Base-by-base conservation (phyloP, 306 rosid genomes). In the Vigna nakashimae region DNA sequence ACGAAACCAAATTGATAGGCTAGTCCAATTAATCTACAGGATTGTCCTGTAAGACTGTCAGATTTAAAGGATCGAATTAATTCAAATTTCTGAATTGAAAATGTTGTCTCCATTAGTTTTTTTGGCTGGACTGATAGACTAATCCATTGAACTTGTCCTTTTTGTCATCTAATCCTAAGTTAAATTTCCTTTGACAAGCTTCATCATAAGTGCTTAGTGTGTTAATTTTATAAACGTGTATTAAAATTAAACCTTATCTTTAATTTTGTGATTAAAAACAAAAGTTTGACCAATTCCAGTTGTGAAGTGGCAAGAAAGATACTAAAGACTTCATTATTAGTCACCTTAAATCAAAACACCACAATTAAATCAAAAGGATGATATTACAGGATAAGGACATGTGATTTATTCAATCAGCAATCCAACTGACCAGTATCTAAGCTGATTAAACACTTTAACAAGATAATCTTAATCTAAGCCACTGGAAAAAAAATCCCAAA, bases 291-390 rank as follows among this genome's bases (percentile, higher is more conserved):
- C 42, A 36, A 36, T 36, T 36, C 42, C 1, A 14, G 7, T 5
- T 5, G 9, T 13, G 17, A 24, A 59, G 42, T 59, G 20, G 67
- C 20, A 15, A 15, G 2, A 32, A 62, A 62, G 6, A 32, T 15
- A 63, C 34, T 63, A n/a, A 63, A 62, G 7, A 8, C 7, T 16
- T 34, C 11, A 50, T 69, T 9, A 69, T 69, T 50, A 30, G 16
- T 7, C 18, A 65, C 69, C 50, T 38, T 65, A 65, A 65, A 65
- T 58, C 24, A 65, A n/a, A 36, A 65, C 28, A 9, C 7, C 64
- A 58, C 36, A 38, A 64, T 64, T 20, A 14, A 24, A 20, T 20
- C 22, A 20, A 20, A 26, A 26, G 3, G 2, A 26, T 26, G 28
- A 26, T 26, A 26, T 18, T 42, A 74, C 7, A 43, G 5, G 8